Evolutionary conservation across 441 rosid genomes (phyloP).

Genomic region (Populus hybrid): DNA sequence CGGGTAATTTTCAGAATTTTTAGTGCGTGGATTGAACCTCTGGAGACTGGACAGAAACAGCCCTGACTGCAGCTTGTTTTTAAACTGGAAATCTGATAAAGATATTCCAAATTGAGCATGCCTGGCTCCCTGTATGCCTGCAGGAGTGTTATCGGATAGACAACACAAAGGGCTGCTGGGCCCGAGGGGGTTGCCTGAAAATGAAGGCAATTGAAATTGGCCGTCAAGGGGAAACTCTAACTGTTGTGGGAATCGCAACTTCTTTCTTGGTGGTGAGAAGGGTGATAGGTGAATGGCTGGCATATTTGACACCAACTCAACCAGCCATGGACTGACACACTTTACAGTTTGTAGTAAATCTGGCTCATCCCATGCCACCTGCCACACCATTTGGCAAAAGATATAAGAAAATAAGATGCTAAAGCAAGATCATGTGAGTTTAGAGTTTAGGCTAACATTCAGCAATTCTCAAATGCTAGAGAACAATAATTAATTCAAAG

Average conservation of each 20-base stretch:
- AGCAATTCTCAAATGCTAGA: not conserved
- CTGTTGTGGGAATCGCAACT: conserved; percentile 64
- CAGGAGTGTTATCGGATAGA: conserved; percentile 73
- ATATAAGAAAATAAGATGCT: not conserved
- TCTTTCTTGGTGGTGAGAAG: conserved; percentile 80
- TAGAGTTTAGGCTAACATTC: not conserved
- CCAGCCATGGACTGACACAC: conserved; percentile 90
- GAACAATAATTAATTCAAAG: not conserved
- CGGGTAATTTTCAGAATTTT: conserved; percentile 34
- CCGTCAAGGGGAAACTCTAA: conserved; percentile 58
- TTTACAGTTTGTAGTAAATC: conserved; percentile 79
- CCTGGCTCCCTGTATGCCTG: conserved; percentile 99
- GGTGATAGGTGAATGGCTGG: conserved; percentile 61
- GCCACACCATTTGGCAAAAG: conserved; percentile 11
- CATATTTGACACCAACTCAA: conserved; percentile 72
- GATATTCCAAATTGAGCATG: conserved; percentile 80
- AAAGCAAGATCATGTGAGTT: not conserved
- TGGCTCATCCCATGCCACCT: conserved; percentile 99
- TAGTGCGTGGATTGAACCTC: conserved; percentile 37
- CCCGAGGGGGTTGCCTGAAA: conserved; percentile 59
- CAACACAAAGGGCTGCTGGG: conserved; percentile 60
- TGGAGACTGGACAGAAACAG: conserved; percentile 43
- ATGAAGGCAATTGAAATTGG: conserved; percentile 58
- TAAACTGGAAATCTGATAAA: conserved; percentile 60
- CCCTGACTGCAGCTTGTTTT: conserved; percentile 62